Evolutionary conservation across 192 early-diverging fungal genomes (phyloP), one percentile per base, ranked within the genome.

Genomic region (Gigaspora rosea): DNA sequence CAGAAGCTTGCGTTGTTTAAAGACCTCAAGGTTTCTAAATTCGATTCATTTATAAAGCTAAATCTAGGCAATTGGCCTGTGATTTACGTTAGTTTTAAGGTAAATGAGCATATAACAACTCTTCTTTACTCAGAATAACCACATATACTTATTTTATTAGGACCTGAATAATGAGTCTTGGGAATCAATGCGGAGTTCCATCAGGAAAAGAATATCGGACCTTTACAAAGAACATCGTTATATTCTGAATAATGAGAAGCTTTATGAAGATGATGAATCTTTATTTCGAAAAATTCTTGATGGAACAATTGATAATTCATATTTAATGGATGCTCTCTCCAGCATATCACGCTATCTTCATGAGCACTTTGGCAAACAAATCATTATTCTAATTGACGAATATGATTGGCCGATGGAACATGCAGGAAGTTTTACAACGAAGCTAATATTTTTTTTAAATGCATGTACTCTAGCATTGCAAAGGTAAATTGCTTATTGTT

Each of bases 371-470:
- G 41, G 22, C 2, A 59, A 32, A 27, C 3, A n/a, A 70, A n/a
- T 20, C 27, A 69, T 76, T 65, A 22, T 76, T 64, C 75, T 76
- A 3, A 49, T 76, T 33, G 75, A 76, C 4, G 75, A 76, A 64
- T 76, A 69, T 41, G 75, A 76, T 1, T 67, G 47, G 75, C 48
- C 75, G 0, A 67, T 63, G 75, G 64, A 54, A 64, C 18, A 72
- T 50, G 51, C 75, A 54, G 8, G 46, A 61, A 32, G 8, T 15
- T 67, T 65, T 76, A 61, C 20, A n/a, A 47, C 9, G 4, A 22
- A 50, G 75, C 64, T 52, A 6, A 51, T 8, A 0, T 0, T 22
- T 70, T 70, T 32, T 76, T 76, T 69, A 4, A 20, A 76, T 27
- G 1, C 8, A 74, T 74, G 72, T 61, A 74, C 35, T 74, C 72